These are phyloP conservation scores for Sporormia fimetaria DNA, from an alignment of 495 filamentous ascomycete species.

Conservation along the genomic window DNA sequence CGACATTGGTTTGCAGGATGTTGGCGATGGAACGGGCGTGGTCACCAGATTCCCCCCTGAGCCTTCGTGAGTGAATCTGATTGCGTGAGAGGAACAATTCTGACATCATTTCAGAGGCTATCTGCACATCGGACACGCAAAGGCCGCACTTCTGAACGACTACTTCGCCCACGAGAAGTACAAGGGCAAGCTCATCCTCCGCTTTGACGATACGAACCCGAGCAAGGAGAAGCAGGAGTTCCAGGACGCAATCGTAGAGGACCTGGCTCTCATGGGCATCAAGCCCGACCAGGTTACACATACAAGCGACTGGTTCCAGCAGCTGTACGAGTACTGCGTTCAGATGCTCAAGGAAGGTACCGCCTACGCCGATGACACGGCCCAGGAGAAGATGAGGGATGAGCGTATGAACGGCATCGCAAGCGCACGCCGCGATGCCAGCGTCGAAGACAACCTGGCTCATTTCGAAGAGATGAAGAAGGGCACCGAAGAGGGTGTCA, in stretches of 20 bases:
- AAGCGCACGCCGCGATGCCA: conserved; percentile 62
- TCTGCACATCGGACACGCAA: conserved; percentile 87
- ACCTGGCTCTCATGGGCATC: conserved; percentile 76
- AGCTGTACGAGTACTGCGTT: conserved; percentile 68
- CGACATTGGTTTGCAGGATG: conserved; percentile 76
- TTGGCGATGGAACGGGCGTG: conserved; percentile 67
- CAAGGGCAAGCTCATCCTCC: conserved; percentile 67
- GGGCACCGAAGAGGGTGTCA: conserved; percentile 59
- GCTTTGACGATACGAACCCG: conserved; percentile 91
- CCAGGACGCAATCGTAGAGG: conserved; percentile 77
- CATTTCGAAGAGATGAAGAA: conserved; percentile 84
- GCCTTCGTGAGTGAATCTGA: conserved; percentile 57
- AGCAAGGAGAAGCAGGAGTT: conserved; percentile 89
- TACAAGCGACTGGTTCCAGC: conserved; percentile 84
- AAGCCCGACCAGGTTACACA: conserved; percentile 66
- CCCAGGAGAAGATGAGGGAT: conserved; percentile 71
- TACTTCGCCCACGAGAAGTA: conserved; percentile 89
- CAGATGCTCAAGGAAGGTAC: conserved; percentile 71
- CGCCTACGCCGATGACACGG: conserved; percentile 84
- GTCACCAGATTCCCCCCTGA: conserved; percentile 92
- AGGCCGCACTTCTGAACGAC: conserved; percentile 83
- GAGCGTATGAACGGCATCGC: conserved; percentile 67
- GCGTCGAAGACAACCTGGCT: conserved; percentile 66
- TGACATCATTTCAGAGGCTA: conserved; percentile 48
- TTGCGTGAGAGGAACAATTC: neutral